Conservation (phyloP, 2,329 filamentous ascomycete genomes). For the Teratosphaeria nubilosa region DNA sequence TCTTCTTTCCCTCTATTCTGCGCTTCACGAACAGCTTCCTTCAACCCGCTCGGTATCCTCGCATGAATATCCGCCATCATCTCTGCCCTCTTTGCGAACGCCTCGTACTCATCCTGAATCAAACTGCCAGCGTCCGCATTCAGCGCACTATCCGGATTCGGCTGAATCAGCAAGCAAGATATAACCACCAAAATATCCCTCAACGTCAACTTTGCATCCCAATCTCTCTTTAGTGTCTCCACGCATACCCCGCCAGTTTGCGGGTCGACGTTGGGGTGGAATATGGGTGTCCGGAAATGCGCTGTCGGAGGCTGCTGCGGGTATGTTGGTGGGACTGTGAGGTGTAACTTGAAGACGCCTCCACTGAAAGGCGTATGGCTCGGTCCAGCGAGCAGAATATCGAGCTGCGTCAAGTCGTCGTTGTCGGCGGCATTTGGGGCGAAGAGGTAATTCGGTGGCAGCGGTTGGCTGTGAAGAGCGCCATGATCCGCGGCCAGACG, state of each 20-base stretch:
- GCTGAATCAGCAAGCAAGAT: conserved; percentile 52
- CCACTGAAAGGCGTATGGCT: conserved; percentile 49
- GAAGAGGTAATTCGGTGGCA: conserved; percentile 55
- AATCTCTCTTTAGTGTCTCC: conserved; percentile 55
- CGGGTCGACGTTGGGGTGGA: conserved; percentile 56
- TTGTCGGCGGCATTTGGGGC: conserved; percentile 28
- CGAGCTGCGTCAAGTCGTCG: conserved; percentile 49
- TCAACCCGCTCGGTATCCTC: conserved; percentile 38
- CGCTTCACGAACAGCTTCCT: conserved; percentile 40
- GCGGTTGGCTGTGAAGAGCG: conserved; percentile 42
- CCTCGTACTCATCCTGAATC: conserved; percentile 49
- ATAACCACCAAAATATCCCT: conserved; percentile 52
- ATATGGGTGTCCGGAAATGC: conserved; percentile 50
- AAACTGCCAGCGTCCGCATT: conserved; percentile 51
- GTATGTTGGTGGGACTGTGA: conserved; percentile 51
- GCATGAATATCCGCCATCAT: conserved; percentile 56
- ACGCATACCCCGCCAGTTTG: conserved; percentile 53
- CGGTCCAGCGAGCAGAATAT: conserved; percentile 49
- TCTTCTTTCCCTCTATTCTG: conserved; percentile 38
- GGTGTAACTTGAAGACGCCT: conserved; percentile 50
- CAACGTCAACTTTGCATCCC: conserved; percentile 48
- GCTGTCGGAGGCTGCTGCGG: conserved; percentile 45
- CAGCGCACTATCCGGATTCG: conserved; percentile 54
- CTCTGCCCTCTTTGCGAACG: conserved; percentile 47
- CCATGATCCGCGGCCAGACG: conserved; percentile 52